These are phyloP conservation scores for Thermochaetoides thermophila DNA, from an alignment of 495 filamentous ascomycete genomes.

Conservation along the genomic window DNA sequence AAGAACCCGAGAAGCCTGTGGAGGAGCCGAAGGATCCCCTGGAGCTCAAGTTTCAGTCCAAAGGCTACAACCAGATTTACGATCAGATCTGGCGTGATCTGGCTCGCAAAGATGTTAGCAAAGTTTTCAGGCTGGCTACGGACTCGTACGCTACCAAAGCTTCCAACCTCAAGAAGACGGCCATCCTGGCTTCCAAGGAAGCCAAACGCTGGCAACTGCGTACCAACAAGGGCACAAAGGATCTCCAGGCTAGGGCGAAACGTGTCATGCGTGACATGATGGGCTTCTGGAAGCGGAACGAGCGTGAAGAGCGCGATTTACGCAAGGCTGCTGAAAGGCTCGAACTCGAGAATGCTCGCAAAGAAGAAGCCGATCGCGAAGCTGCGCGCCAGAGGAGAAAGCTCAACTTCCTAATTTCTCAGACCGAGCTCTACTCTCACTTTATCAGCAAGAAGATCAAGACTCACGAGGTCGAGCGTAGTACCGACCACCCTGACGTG, in stretches of 20 bases:
- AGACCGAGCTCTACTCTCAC: conserved; percentile 97
- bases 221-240: conserved; percentile 96
- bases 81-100: conserved; percentile 97
- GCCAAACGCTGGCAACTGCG: conserved; percentile 92
- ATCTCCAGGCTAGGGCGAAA: conserved; percentile 92
- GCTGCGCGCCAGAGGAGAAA: conserved; percentile 95
- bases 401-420: conserved; percentile 97
- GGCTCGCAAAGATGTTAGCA: conserved; percentile 81
- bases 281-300: conserved; percentile 98
- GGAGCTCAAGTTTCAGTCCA: conserved; percentile 57
- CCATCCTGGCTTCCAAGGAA: conserved; percentile 92
- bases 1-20: conserved; percentile 45
- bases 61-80: conserved; percentile 92
- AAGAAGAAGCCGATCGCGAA: conserved; percentile 91
- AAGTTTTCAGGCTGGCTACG: conserved; percentile 73
- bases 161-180: conserved; percentile 93
- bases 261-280: conserved; percentile 99
- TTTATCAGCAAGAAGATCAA: conserved; percentile 99
- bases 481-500: conserved; percentile 64
- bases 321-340: conserved; percentile 89
- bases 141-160: conserved; percentile 69
- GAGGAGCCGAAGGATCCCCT: conserved; percentile 34
- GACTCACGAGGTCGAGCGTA: conserved; percentile 81
- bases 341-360: conserved; percentile 91
- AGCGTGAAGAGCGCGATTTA: conserved; percentile 88